phyloP scores from a whole-genome alignment of 257 asterid species.

The Rehmannia glutinosa region DNA sequence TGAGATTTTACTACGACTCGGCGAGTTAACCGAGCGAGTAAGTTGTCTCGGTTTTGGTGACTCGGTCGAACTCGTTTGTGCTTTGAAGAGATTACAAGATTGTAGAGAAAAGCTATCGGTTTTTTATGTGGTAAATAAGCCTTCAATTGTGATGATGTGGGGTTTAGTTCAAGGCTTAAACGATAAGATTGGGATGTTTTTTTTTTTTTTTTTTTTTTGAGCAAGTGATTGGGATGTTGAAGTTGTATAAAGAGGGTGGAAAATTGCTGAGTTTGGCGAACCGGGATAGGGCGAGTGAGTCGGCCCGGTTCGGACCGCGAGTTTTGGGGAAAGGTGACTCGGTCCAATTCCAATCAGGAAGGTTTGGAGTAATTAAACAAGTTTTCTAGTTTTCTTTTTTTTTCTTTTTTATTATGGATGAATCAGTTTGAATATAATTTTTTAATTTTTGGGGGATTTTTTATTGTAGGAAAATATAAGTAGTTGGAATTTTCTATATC shows the following conservation, averaged over 20 bases:
- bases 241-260: slow-evolving; percentile 16
- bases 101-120: slow-evolving; percentile 30
- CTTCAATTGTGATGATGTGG: slow-evolving; percentile 42
- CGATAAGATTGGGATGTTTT: slow-evolving; percentile 24
- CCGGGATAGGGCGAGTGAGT: slow-evolving; percentile 31
- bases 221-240: slow-evolving; percentile 29
- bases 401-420: slow-evolving; percentile 13
- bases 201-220: too few species aligned
- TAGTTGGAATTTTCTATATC: too few species aligned
- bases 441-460: not conserved
- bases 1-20: slow-evolving; percentile 35
- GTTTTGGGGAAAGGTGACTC: slow-evolving; percentile 25
- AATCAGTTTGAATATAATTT: not conserved
- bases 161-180: slow-evolving; percentile 32
- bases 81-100: slow-evolving; percentile 41
- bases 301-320: slow-evolving; percentile 39
- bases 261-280: slow-evolving; percentile 20
- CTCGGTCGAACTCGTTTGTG: slow-evolving; percentile 43
- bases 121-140: slow-evolving; percentile 26
- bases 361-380: slow-evolving; percentile 31
- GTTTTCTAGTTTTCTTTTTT: slow-evolving; percentile 18
- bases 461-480: too few species aligned
- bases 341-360: slow-evolving; percentile 37
- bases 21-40: slow-evolving; percentile 46
- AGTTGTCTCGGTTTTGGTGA: slow-evolving; percentile 44